Base-by-base conservation (phyloP, 257 asterid species). In the Solanum peruvianum region DNA sequence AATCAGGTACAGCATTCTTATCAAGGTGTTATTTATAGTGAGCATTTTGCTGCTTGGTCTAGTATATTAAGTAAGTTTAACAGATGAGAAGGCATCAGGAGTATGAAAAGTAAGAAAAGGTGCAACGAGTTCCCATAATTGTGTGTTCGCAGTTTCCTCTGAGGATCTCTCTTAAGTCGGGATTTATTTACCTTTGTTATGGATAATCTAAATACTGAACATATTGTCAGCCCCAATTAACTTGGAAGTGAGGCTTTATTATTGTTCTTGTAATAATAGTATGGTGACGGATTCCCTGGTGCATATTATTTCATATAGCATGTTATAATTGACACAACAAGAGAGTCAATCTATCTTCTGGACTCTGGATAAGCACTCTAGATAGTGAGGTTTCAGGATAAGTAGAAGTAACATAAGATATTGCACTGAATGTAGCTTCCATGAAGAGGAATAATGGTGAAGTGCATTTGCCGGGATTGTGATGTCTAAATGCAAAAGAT, bases 1-100 rank as follows among this genome's bases (percentile, higher is more conserved):
- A 76, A 90, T 95, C 92, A 95, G 99, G 99, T 97, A 90, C 84
- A 88, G 69, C 77, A 35, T 15, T 66, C 45, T 10, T 49, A 29
- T 49, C 31, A 29, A 42, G 44, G 5, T 76, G 58, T 75, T 75
- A 41, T 6, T 23, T 75, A 23, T 27, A 39, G 56, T 2, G 29
- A 76, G 58, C 23, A 41, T 4, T 76, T 76, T 76, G 83, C 83
- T 76, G 58, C 85, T 49, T 81, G 69, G 69, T 49, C 44, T 81
- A 81, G 85, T 18, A 31, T 29, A 49, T 9, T 49, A 10, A 49
- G 25, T 18, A 81, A 29, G 85, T 81, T 81, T 29, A 29, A 49
- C 42, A 27, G 25, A 81, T 80, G 44, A 81, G 58, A 76, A 76
- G 84, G 66, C 84, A 78, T 78, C 42, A 27, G 27, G 5, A 45